Evolutionary conservation across 1,139 yeast genomes (phyloP).

Genomic region (Eremothecium coryli): DNA sequence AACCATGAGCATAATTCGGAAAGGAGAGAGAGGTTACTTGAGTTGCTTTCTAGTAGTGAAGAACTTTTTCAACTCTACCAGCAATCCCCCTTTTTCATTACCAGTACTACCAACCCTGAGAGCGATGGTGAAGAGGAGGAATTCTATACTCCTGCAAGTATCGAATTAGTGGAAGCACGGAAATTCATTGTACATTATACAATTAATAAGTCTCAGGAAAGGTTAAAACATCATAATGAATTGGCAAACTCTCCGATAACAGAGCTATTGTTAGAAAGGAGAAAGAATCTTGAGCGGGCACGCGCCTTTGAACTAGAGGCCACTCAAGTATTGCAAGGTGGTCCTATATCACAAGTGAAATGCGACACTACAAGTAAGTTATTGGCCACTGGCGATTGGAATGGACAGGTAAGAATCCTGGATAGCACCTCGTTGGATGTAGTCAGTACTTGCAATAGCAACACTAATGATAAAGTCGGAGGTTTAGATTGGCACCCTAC

Average conservation of each 20-base stretch:
- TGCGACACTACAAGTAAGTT: constrained; percentile 33
- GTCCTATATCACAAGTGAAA: constrained; percentile 59
- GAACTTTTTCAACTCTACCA: constrained; percentile 18
- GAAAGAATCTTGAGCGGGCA: constrained; percentile 37
- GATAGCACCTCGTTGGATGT: constrained; percentile 34
- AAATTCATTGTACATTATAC: constrained; percentile 44
- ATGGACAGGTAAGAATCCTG: constrained; percentile 55
- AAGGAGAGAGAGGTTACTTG: constrained; percentile 50
- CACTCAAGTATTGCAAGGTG: constrained; percentile 56
- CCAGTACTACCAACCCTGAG: constrained; percentile 29
- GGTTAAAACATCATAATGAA: constrained; percentile 34
- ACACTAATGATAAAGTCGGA: constrained; percentile 54
- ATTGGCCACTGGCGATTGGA: constrained; percentile 77
- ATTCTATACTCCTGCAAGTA: constrained; percentile 73
- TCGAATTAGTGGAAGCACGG: constrained; percentile 48
- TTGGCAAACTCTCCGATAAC: constrained; percentile 17
- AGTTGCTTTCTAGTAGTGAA: constrained; percentile 30
- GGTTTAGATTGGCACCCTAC: constrained; percentile 57
- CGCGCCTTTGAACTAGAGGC: constrained; percentile 44
- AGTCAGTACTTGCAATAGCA: constrained; percentile 23
- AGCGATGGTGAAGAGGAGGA: constrained; percentile 55
- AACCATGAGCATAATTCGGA: constrained; percentile 55
- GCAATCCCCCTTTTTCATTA: constrained; percentile 18
- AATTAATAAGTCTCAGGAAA: constrained; percentile 35
- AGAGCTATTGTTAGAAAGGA: constrained; percentile 37